Conservation (phyloP, 192 early-diverging fungal genomes). For the Powellomyces hirtus region DNA sequence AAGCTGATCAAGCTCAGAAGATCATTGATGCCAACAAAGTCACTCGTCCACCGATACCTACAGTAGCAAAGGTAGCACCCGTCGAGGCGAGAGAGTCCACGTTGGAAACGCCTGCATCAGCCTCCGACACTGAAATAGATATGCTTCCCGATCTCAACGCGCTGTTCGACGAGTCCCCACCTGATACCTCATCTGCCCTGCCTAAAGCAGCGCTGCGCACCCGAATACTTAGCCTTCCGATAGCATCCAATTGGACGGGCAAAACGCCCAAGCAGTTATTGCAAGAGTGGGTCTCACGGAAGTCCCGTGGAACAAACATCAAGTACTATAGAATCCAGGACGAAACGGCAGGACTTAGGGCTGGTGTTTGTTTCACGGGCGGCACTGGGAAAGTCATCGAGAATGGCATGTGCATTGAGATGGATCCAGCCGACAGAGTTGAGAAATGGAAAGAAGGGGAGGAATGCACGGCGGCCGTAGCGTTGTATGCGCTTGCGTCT, state of each 20-base stretch:
- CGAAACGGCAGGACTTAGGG: neutral
- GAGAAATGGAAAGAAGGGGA: conserved; percentile 2
- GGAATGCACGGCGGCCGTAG: conserved; percentile 31
- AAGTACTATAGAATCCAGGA: conserved; percentile 1
- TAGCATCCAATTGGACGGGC: conserved; percentile 1
- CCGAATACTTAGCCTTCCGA: neutral
- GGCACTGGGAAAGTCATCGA: neutral
- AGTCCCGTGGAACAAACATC: conserved; percentile 1
- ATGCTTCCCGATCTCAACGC: neutral
- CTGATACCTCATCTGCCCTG: neutral
- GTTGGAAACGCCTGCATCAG: neutral
- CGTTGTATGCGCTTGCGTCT: conserved; percentile 44
- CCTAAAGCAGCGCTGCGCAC: neutral
- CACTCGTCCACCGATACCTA: neutral
- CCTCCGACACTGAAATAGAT: neutral
- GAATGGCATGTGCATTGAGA: neutral
- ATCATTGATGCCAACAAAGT: neutral
- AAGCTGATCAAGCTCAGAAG: neutral
- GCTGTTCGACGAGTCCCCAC: neutral
- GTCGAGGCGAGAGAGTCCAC: neutral
- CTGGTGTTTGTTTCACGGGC: conserved; percentile 5
- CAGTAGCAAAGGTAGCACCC: neutral
- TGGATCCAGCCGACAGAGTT: neutral
- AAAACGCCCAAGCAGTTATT: conserved; percentile 13
- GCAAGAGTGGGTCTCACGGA: conserved; percentile 6